Conservation (phyloP, 306 rosid genomes). For the Trichosanthes truncata region DNA sequence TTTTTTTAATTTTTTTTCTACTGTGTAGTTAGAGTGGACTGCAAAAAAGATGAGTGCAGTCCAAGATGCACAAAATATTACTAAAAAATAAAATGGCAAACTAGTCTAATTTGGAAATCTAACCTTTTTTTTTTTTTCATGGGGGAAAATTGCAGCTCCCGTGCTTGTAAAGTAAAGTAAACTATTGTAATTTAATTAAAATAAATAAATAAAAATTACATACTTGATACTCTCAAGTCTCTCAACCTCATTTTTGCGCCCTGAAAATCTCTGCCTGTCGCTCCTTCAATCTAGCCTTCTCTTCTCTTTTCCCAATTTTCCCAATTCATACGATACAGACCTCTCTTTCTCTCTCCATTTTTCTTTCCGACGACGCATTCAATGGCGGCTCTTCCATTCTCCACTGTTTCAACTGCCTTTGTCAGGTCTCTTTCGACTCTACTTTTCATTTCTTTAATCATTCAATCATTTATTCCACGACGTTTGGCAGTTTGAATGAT, state of each 20-base stretch:
- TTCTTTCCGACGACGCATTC: neutral
- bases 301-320: neutral
- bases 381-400: slow-evolving; percentile 10
- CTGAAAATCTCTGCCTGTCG: neutral
- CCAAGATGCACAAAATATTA: too few species aligned
- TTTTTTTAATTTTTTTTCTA: too few species aligned
- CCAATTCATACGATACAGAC: neutral
- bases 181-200: too few species aligned
- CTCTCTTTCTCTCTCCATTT: neutral
- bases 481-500: neutral
- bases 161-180: too few species aligned
- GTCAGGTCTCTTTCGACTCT: neutral
- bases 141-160: too few species aligned
- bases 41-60: too few species aligned
- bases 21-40: too few species aligned
- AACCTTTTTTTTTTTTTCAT: too few species aligned
- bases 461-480: neutral
- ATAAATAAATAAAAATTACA: neutral
- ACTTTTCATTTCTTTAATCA: neutral
- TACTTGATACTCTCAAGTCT: too few species aligned
- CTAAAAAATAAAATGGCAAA: too few species aligned
- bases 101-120: too few species aligned
- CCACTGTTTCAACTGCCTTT: neutral
- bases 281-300: neutral
- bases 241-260: neutral